These are phyloP conservation scores for Catunica adiposa DNA, from an alignment of 2,329 filamentous ascomycete genomes.

Conservation along the genomic window DNA sequence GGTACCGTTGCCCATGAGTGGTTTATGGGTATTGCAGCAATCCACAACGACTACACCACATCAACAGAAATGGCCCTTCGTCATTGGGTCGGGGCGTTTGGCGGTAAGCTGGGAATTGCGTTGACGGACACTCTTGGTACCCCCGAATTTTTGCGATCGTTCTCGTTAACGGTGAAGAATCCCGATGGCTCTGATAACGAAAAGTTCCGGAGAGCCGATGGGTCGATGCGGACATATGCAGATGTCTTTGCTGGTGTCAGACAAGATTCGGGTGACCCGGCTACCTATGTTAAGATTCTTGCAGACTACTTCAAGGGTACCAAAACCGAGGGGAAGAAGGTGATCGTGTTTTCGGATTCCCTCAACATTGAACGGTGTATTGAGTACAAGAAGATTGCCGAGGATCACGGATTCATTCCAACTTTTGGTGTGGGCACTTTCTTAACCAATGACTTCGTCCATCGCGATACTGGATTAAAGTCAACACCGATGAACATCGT, in stretches of 20 bases:
- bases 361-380: conserved; percentile 81
- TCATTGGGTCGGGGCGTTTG: conserved; percentile 87
- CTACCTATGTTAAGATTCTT: conserved; percentile 62
- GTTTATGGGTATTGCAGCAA: conserved; percentile 97
- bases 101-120: conserved; percentile 68
- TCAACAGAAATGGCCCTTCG: conserved; percentile 72
- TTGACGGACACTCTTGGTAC: conserved; percentile 96
- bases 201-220: conserved; percentile 25
- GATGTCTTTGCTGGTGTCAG: conserved; percentile 69
- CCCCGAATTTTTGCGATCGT: conserved; percentile 69
- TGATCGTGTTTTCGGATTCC: conserved; percentile 89
- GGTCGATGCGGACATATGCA: conserved; percentile 49
- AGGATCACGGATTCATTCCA: conserved; percentile 64
- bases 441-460: conserved; percentile 85
- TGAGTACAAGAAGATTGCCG: conserved; percentile 72
- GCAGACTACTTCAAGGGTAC: conserved; percentile 63
- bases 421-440: conserved; percentile 92
- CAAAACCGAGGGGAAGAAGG: conserved; percentile 65
- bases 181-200: conserved; percentile 27
- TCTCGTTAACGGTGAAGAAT: conserved; percentile 46
- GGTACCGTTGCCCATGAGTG: conserved; percentile 91
- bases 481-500: conserved; percentile 91
- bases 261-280: conserved; percentile 79
- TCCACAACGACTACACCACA: conserved; percentile 66
- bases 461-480: conserved; percentile 56